These are phyloP conservation scores for Globisporangium solare DNA, from an alignment of 352 stramenopile genomes.

Conservation along the genomic window DNA sequence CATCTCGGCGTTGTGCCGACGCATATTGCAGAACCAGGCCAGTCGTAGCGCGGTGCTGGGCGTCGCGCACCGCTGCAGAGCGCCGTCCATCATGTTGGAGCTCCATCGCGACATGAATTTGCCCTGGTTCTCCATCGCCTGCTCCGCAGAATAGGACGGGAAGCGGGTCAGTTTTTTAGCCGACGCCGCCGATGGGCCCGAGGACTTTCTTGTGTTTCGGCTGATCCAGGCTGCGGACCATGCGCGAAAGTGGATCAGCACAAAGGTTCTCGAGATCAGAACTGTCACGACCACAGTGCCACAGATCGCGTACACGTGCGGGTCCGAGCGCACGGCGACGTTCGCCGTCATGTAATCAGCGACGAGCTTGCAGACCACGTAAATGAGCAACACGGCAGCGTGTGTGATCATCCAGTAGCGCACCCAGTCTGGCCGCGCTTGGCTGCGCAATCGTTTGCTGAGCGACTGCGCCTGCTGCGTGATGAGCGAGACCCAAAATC, in stretches of 20 bases:
- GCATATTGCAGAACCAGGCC: neutral
- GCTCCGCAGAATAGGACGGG: conserved; percentile 3
- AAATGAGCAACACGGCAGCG: conserved; percentile 16
- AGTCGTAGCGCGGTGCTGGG: conserved; percentile 4
- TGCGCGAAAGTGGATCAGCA: conserved; percentile 14
- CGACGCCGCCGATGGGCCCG: neutral
- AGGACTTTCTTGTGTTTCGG: neutral
- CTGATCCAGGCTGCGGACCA: neutral
- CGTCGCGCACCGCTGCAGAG: conserved; percentile 4
- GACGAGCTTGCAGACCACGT: conserved; percentile 25
- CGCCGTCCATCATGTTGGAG: conserved; percentile 1
- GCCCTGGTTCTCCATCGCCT: neutral
- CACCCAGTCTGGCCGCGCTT: conserved; percentile 18
- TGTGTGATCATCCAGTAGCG: conserved; percentile 22
- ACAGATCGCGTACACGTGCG: conserved; percentile 37
- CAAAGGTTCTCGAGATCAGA: conserved; percentile 22
- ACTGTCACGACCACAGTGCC: conserved; percentile 22
- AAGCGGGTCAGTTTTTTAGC: neutral
- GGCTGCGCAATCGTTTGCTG: conserved; percentile 19
- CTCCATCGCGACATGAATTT: conserved; percentile 5
- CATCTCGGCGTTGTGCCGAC: neutral
- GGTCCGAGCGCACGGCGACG: conserved; percentile 25
- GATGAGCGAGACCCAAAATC: conserved; percentile 34
- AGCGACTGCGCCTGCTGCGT: conserved; percentile 27
- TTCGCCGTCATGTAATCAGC: conserved; percentile 23